A percentile compares a stretch with the other conserved stretches of the same genome.
These are phyloP conservation scores for Myrmaecium sp. DNA, from an alignment of 2,329 filamentous ascomycete species.

Conservation along the genomic window DNA sequence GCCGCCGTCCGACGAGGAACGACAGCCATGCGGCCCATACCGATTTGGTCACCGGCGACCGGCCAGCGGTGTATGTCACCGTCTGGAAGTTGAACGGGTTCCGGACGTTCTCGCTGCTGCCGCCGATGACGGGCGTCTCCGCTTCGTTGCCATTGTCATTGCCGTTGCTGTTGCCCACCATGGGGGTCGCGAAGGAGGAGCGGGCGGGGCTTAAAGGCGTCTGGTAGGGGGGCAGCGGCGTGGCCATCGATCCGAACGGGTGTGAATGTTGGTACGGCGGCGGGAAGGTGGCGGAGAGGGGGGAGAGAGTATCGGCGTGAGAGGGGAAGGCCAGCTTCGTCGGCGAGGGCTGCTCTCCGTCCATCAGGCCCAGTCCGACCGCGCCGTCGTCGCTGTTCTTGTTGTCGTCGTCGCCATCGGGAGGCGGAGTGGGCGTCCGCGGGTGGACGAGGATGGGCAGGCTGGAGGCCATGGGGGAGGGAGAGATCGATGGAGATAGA, in stretches of 20 bases:
- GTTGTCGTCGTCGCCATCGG: slow-evolving; percentile 37
- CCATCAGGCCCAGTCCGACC: slow-evolving; percentile 21
- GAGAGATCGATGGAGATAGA: slow-evolving; percentile 9
- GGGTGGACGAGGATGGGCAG: slow-evolving; percentile 43
- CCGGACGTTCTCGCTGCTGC: slow-evolving; percentile 21
- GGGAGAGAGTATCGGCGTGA: slow-evolving; percentile 20
- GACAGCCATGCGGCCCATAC: too few relatives aligned
- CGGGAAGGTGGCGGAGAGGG: slow-evolving; percentile 22
- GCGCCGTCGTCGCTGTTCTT: slow-evolving; percentile 39
- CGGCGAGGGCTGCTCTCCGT: slow-evolving; percentile 10
- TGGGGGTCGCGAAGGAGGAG: slow-evolving; percentile 61
- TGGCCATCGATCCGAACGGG: slow-evolving; percentile 1
- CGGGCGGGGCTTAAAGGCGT: slow-evolving; percentile 27
- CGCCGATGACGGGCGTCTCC: slow-evolving; percentile 60
- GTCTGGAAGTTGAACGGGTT: slow-evolving; percentile 94
- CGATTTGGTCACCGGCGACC: slow-evolving; percentile 59
- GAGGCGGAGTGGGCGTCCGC: slow-evolving; percentile 47
- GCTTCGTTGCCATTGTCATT: too few relatives aligned
- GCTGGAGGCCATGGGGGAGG: slow-evolving; percentile 37
- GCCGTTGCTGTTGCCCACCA: slow-evolving; percentile 33
- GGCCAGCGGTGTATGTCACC: slow-evolving; percentile 29
- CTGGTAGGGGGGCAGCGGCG: slow-evolving; percentile 34
- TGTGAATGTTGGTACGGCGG: too few relatives aligned
- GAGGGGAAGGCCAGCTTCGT: slow-evolving; percentile 12
- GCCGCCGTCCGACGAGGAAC: too few relatives aligned